These are phyloP conservation scores for Podospora pseudocomata DNA, from an alignment of 495 filamentous ascomycete genomes.

Conservation along the genomic window DNA sequence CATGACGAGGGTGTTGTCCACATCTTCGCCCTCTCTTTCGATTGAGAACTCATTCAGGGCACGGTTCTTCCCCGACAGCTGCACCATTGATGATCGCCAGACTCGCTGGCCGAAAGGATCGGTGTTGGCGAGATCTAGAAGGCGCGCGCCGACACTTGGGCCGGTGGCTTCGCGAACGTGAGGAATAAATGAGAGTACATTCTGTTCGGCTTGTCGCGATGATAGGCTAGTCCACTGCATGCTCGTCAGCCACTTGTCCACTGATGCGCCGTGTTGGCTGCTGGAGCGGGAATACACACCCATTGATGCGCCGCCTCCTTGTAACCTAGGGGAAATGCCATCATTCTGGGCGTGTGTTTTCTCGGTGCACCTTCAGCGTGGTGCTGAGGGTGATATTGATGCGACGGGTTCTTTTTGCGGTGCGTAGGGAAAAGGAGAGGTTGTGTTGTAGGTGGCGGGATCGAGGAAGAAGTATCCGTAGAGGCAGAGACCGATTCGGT, in stretches of 20 bases:
- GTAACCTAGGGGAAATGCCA: constrained; percentile 73
- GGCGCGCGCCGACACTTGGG: constrained; percentile 30
- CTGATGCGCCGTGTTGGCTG: background rate
- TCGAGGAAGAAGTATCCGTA: background rate
- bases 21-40: constrained; percentile 74
- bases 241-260: constrained; percentile 2
- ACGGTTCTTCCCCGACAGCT: constrained; percentile 78
- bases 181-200: constrained; percentile 83
- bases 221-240: constrained; percentile 76
- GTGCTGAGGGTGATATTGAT: background rate
- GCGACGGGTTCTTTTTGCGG: background rate
- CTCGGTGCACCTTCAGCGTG: background rate
- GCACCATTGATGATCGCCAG: constrained; percentile 82
- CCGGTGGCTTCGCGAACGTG: constrained; percentile 72
- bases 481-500: constrained; percentile 5
- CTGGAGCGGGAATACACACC: constrained; percentile 50
- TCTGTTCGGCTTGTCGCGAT: constrained; percentile 81
- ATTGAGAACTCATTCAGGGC: constrained; percentile 91
- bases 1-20: constrained; percentile 87
- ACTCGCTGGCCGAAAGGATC: constrained; percentile 84
- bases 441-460: constrained; percentile 2
- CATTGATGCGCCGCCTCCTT: constrained; percentile 90
- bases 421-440: constrained; percentile 7
- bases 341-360: constrained; percentile 1
- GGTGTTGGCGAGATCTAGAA: constrained; percentile 44